These are phyloP conservation scores for Trichoderma semiorbis DNA, from an alignment of 2,329 filamentous ascomycete species.

Conservation along the genomic window DNA sequence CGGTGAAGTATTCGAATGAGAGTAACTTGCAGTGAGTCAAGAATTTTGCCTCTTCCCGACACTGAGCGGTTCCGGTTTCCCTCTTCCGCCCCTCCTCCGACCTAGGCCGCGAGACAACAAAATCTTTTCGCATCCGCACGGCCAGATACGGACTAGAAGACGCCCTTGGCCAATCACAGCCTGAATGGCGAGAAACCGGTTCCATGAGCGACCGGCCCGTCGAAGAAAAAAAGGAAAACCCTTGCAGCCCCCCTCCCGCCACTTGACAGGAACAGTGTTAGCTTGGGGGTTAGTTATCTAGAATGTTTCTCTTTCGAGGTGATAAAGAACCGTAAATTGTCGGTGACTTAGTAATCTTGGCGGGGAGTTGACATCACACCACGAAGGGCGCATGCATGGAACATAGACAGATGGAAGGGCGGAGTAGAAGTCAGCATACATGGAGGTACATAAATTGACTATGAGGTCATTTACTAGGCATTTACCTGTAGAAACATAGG, in stretches of 20 bases:
- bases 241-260: slow-evolving; percentile 11
- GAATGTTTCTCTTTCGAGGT: neutral
- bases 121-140: slow-evolving; percentile 6
- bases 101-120: neutral
- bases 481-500: neutral
- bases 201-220: slow-evolving; percentile 13
- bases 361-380: neutral
- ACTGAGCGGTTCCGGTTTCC: neutral
- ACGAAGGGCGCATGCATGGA: neutral
- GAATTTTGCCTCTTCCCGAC: neutral
- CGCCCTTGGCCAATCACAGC: neutral
- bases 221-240: neutral
- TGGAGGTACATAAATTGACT: neutral
- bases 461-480: neutral
- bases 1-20: neutral
- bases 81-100: neutral
- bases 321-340: neutral
- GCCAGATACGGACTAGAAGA: neutral
- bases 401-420: neutral
- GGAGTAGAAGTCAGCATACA: neutral
- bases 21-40: neutral
- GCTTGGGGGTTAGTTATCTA: neutral
- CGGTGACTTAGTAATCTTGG: neutral
- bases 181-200: neutral
- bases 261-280: slow-evolving; percentile 1